Percentiles rank a stretch among this genome's conserved stretches.
Evolutionary conservation across 331 rosid genomes (phyloP).

Genomic region (Malus hybrid): DNA sequence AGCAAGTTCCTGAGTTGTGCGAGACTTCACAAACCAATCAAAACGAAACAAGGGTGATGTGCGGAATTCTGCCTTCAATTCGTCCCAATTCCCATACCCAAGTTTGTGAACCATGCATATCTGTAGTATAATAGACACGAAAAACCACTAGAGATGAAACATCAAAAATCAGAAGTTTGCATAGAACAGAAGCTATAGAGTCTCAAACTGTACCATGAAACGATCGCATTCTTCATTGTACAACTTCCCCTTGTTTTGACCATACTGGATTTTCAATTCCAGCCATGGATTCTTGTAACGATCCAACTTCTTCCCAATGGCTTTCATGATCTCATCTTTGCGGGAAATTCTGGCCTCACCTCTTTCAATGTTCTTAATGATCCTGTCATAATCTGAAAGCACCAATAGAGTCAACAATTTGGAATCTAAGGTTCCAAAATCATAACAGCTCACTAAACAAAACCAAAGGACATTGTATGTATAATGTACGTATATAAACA

Average conservation of each 20-base stretch:
- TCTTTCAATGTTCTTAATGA: conserved; percentile 91
- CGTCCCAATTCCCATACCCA: conserved; percentile 99
- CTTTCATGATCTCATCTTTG: conserved; percentile 98
- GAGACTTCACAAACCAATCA: conserved; percentile 99
- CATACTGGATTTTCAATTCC: conserved; percentile 89
- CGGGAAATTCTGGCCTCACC: conserved; percentile 97
- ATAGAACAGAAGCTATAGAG: neutral
- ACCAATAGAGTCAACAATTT: conserved; percentile 1
- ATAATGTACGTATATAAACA: neutral
- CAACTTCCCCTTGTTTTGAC: conserved; percentile 95
- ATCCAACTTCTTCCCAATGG: conserved; percentile 94
- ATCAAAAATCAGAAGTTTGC: neutral
- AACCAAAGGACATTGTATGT: neutral
- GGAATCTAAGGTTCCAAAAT: neutral
- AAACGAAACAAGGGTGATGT: conserved; percentile 92
- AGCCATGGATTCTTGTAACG: conserved; percentile 99
- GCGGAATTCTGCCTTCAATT: conserved; percentile 95
- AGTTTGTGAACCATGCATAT: conserved; percentile 98
- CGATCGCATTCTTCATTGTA: conserved; percentile 99
- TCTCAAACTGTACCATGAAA: conserved; percentile 55
- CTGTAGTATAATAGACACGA: conserved; percentile 29
- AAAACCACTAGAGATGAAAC: neutral
- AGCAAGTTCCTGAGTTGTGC: conserved; percentile 94
- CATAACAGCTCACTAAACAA: neutral
- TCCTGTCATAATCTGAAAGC: conserved; percentile 80